Evolutionary conservation across 2,329 filamentous ascomycete species (phyloP), one percentile per base, ranked within the genome.

Genomic region (Sphaerulina populicola): DNA sequence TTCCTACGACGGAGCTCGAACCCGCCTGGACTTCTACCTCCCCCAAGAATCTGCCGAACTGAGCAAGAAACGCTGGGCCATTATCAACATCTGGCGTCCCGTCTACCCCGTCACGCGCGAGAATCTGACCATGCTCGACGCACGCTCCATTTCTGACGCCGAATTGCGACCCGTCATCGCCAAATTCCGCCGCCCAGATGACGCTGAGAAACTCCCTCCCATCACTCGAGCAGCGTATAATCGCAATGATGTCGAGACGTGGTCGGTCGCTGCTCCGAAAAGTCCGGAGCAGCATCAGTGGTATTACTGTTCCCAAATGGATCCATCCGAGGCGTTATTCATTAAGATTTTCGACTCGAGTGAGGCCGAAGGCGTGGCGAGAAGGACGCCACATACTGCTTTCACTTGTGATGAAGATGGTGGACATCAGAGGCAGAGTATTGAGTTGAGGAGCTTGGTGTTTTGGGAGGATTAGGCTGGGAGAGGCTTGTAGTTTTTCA

Each of bases 51-150:
- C 42, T 9, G 12, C 27, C 1, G 23, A 44, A 31, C 23, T 43
- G 15, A 46, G 47, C 15, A 44, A 43, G 14, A 48, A 21, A 12
- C 50, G 50, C 15, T 51, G 52, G 52, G 52, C 47, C 21, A 51
- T 54, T 12, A 56, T 56, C 43, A 53, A 56, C 41, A 15, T 53
- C 30, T 56, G 53, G 53, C 46, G 53, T 12, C 53, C 53, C 1
- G 48, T 56, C 23, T 33, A 47, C 9, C 38, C 47, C 4, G 44
- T 56, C 7, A 54, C 48, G 1, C 31, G 48, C 10, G 41, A 48
- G 12, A 47, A 51, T 18, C 45, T 52, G 6, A 42, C 53, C 4
- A n/a, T 55, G 8, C 47, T 45, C 42, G 53, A 55, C 41, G 49
- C 49, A 12, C 30, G 53, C 31, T 48, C 43, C 7, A 39, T 47